These are phyloP conservation scores for Usnea hakonensis DNA, from an alignment of 495 filamentous ascomycete genomes.

Conservation along the genomic window DNA sequence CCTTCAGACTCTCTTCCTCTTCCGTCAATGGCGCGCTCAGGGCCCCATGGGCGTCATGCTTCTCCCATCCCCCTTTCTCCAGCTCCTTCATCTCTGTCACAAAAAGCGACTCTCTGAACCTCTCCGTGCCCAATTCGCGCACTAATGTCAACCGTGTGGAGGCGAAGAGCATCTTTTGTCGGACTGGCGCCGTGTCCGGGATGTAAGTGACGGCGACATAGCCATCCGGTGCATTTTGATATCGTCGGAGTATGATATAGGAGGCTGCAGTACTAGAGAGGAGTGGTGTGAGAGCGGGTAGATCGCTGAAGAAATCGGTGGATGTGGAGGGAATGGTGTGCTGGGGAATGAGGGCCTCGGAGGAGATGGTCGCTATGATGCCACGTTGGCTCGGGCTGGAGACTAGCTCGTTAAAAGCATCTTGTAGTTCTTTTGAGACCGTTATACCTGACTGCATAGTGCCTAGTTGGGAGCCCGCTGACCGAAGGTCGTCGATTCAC, in stretches of 20 bases:
- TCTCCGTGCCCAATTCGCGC: conserved; percentile 81
- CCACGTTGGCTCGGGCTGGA: conserved; percentile 59
- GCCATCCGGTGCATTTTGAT: conserved; percentile 37
- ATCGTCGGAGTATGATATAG: conserved; percentile 76
- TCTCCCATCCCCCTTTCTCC: conserved; percentile 62
- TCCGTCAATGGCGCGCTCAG: conserved; percentile 69
- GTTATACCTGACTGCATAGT: conserved; percentile 22
- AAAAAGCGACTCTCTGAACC: conserved; percentile 73
- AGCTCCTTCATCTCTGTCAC: conserved; percentile 67
- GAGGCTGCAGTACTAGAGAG: conserved; percentile 67
- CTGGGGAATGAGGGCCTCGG: conserved; percentile 64
- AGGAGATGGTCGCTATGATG: conserved; percentile 69
- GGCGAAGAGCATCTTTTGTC: conserved; percentile 94
- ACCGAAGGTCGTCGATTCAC: background rate
- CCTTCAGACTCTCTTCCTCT: conserved; percentile 72
- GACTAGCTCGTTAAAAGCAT: conserved; percentile 70
- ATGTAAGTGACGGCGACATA: conserved; percentile 84
- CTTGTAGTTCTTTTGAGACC: conserved; percentile 69
- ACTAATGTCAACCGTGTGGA: conserved; percentile 75
- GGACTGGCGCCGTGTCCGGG: conserved; percentile 79
- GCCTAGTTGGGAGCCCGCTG: background rate
- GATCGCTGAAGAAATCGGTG: conserved; percentile 51
- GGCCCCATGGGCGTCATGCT: conserved; percentile 48
- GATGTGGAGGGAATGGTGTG: conserved; percentile 49
- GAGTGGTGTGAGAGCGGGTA: conserved; percentile 51